Evolutionary conservation across 225 moss, liverwort and hornwort species (phyloP).

Genomic region (Bryum argenteum): DNA sequence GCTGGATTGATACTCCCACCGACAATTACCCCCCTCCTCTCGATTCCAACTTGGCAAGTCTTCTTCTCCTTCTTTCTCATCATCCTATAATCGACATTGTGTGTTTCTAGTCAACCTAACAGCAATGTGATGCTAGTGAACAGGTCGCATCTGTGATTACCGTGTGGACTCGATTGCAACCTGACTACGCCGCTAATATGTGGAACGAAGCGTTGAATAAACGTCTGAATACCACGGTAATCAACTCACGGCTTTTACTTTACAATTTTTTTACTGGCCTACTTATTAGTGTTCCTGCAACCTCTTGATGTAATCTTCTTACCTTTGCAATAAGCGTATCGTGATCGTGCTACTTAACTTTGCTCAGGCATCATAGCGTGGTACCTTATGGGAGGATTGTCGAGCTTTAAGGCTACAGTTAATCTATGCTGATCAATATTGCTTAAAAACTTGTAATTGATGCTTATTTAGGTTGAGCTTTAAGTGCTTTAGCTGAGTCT

Average conservation of each 20-base stretch:
- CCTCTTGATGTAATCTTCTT: not conserved
- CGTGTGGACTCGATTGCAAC: constrained; percentile 89
- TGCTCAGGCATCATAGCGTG: not conserved
- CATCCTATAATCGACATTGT: constrained; percentile 1
- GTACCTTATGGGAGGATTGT: not conserved
- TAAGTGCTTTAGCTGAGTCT: too few relatives aligned
- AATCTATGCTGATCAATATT: too few relatives aligned
- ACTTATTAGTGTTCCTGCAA: not conserved
- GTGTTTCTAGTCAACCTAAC: constrained; percentile 2
- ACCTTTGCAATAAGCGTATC: constrained; percentile 2
- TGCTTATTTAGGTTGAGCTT: too few relatives aligned
- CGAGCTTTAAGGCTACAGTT: too few relatives aligned
- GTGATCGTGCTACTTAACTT: not conserved
- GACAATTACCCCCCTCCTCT: constrained; percentile 67
- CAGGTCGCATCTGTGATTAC: constrained; percentile 87
- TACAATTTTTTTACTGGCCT: too few relatives aligned
- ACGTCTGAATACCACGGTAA: constrained; percentile 84
- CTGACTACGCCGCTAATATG: constrained; percentile 92
- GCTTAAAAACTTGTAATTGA: too few relatives aligned
- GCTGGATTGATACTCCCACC: constrained; percentile 62
- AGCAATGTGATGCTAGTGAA: constrained; percentile 11
- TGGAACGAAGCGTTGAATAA: constrained; percentile 99
- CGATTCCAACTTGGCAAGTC: constrained; percentile 58
- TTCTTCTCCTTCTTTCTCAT: not conserved
- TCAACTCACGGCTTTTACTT: not conserved